phyloP scores from a whole-genome alignment of 1,284 basidiomycete genomes.

The Cutaneotrichosporon cyanovorans region DNA sequence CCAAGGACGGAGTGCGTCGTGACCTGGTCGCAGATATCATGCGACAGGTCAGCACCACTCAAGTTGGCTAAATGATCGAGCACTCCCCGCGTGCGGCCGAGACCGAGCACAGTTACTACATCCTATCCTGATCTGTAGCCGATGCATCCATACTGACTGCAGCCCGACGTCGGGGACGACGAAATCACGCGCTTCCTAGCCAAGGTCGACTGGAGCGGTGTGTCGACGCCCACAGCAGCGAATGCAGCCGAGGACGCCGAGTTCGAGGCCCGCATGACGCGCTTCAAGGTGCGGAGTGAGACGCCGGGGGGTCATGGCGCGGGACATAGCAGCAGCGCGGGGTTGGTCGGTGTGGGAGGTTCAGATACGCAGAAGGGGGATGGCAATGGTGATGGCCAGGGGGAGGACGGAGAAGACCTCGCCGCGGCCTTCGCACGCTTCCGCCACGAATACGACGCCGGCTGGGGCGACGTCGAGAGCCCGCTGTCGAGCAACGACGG shows the following conservation, averaged over 20 bases:
- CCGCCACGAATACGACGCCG: neutral
- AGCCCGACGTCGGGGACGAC: constrained; percentile 10
- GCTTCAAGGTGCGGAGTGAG: neutral
- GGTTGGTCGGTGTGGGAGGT: neutral
- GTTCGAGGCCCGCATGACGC: neutral
- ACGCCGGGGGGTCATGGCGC: neutral
- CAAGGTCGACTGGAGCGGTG: constrained; percentile 53
- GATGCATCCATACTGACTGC: neutral
- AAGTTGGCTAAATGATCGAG: too few species aligned
- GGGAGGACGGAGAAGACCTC: neutral
- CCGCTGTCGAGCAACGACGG: neutral
- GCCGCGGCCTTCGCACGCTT: neutral
- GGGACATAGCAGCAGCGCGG: neutral
- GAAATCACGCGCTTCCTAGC: constrained; percentile 64
- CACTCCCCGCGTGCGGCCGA: too few species aligned
- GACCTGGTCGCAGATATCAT: too few species aligned
- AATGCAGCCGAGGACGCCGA: neutral
- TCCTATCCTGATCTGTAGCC: neutral
- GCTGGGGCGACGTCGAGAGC: constrained; percentile 3
- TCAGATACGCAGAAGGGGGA: neutral
- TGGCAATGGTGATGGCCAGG: neutral
- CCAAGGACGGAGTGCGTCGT: too few species aligned
- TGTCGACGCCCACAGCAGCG: neutral
- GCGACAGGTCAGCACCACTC: too few species aligned
- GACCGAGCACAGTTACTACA: too few species aligned